Evolutionary conservation across 2,329 filamentous ascomycete species (phyloP).

Genomic region (Colletotrichum sp.): DNA sequence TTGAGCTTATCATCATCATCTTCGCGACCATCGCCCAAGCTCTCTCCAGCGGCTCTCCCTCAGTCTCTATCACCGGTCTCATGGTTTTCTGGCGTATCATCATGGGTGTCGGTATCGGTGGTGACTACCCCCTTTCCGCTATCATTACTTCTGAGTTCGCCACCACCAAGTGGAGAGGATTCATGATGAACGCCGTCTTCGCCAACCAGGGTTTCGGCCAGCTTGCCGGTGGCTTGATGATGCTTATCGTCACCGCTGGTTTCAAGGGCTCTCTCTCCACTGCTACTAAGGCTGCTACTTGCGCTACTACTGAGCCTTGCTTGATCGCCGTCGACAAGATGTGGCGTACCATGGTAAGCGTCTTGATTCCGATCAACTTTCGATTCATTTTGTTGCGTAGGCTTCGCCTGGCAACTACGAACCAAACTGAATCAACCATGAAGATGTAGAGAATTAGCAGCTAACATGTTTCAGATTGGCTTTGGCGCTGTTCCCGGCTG

Average conservation of each 20-base stretch:
- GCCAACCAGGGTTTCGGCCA: constrained; percentile 74
- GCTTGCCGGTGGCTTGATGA: constrained; percentile 73
- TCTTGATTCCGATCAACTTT: background rate
- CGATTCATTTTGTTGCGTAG: background rate
- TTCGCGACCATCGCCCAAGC: constrained; percentile 77
- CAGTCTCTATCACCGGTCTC: constrained; percentile 67
- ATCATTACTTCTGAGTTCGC: constrained; percentile 73
- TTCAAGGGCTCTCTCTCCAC: constrained; percentile 69
- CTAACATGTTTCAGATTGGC: constrained; percentile 45
- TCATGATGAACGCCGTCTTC: constrained; percentile 72
- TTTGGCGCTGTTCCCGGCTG: constrained; percentile 69
- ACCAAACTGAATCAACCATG: background rate
- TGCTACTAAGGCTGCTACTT: constrained; percentile 57
- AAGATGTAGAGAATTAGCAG: background rate
- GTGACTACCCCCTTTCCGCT: constrained; percentile 70
- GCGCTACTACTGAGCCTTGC: constrained; percentile 60
- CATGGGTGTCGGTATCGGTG: constrained; percentile 62
- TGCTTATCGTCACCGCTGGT: constrained; percentile 71
- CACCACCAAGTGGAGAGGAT: constrained; percentile 64
- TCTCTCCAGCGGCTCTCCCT: constrained; percentile 66
- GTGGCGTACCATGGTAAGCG: constrained; percentile 62
- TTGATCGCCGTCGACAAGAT: constrained; percentile 56
- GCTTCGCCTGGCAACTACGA: background rate
- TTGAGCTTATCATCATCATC: constrained; percentile 82
- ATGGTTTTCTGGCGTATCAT: constrained; percentile 84